Percentiles rank a stretch among this genome's conserved stretches.
Conservation (phyloP, 176 grass and related monocot species). For the maize (Zea mays) region Zm-B73-REFERENCE-NAM-5.0 NC_050101.1:177584501-177585000, state of each 20-base stretch:
- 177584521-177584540: too few species aligned
- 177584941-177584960: neutral
- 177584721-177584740: conserved; percentile 2
- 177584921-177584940: conserved; percentile 11
- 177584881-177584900: conserved; percentile 7
- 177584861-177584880: neutral
- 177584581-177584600: too few species aligned
- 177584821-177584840: neutral
- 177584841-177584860: neutral
- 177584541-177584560: too few species aligned
- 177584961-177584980: conserved; percentile 51
- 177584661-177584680: neutral
- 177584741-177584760: neutral
- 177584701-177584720: neutral
- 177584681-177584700: neutral
- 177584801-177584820: neutral
- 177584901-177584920: neutral
- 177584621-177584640: too few species aligned
- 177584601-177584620: too few species aligned
- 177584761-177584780: neutral
- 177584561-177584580: too few species aligned
- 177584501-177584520: neutral
- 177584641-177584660: too few species aligned
- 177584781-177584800: conserved; percentile 11
- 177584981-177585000: conserved; percentile 99